phyloP scores from a whole-genome alignment of 306 rosid genomes.

The Ceratonia siliqua region DNA sequence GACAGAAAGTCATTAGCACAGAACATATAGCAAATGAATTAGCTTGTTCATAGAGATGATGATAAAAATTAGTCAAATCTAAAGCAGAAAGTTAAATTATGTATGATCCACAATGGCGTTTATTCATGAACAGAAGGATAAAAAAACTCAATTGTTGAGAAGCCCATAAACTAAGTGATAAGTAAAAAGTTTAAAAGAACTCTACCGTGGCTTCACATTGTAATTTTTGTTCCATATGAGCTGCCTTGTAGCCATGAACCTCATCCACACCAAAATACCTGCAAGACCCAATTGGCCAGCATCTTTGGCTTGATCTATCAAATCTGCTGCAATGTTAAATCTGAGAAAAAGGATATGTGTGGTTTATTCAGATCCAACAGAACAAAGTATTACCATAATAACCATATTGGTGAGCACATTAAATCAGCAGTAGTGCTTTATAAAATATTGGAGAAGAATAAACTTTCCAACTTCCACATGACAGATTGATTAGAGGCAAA shows the following conservation, averaged over 20 bases:
- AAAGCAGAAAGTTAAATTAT: conserved; percentile 21
- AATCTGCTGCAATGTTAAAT: conserved; percentile 93
- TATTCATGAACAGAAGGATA: conserved; percentile 2
- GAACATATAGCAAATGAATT: conserved; percentile 29
- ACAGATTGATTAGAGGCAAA: not conserved
- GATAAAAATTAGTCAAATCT: conserved; percentile 21
- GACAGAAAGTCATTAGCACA: not conserved
- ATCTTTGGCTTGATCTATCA: conserved; percentile 72
- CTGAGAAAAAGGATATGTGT: conserved; percentile 52
- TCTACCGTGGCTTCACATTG: conserved; percentile 98
- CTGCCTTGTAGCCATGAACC: conserved; percentile 99
- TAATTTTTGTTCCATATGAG: conserved; percentile 98
- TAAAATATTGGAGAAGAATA: conserved; percentile 15
- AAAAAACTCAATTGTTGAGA: conserved; percentile 21
- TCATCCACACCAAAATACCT: conserved; percentile 94
- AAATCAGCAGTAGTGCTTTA: conserved; percentile 3
- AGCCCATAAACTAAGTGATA: conserved; percentile 21
- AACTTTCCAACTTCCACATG: conserved; percentile 13
- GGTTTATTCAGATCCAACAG: conserved; percentile 19
- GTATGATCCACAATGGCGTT: conserved; percentile 6
- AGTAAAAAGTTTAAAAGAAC: conserved; percentile 20
- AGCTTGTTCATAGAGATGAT: conserved; percentile 5
- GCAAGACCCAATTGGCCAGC: conserved; percentile 82
- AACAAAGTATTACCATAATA: conserved; percentile 23
- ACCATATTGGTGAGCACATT: conserved; percentile 20